phyloP scores from a whole-genome alignment of 805 yeast species.

The Hanseniaspora valbyensis region DNA sequence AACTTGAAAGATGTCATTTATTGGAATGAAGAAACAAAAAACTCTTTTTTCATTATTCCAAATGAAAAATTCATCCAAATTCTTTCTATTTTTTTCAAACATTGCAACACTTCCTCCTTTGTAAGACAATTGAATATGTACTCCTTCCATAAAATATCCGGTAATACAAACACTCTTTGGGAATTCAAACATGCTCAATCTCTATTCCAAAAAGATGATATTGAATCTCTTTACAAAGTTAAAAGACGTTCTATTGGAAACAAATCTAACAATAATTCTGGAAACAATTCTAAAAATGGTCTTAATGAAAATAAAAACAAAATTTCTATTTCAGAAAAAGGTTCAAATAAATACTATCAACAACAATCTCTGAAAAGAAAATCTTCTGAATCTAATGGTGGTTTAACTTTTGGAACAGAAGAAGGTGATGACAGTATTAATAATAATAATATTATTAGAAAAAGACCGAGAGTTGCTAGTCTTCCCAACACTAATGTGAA shows the following conservation, averaged over 20 bases:
- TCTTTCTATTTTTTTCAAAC: conserved; percentile 55
- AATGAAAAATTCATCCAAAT: conserved; percentile 79
- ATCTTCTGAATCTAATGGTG: too few species aligned
- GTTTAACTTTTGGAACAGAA: too few species aligned
- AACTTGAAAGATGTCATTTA: conserved; percentile 64
- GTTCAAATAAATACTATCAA: too few species aligned
- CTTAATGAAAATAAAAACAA: too few species aligned
- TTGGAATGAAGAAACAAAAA: conserved; percentile 59
- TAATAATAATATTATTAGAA: too few species aligned
- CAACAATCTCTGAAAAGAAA: too few species aligned
- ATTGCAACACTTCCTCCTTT: conserved; percentile 68
- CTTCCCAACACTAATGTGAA: neutral
- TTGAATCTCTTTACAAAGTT: conserved; percentile 59
- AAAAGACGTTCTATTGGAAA: conserved; percentile 58
- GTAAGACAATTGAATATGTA: conserved; percentile 74
- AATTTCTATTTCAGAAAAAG: too few species aligned
- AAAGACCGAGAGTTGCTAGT: conserved; percentile 1
- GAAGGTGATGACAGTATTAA: too few species aligned
- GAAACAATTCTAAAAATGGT: too few species aligned
- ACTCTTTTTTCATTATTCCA: conserved; percentile 70
- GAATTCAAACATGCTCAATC: conserved; percentile 81
- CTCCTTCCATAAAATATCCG: conserved; percentile 61
- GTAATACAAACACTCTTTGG: conserved; percentile 39
- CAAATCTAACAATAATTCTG: conserved; percentile 2
- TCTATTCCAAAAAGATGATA: conserved; percentile 68